Evolutionary conservation across 164 flowering plant species (phyloP), one percentile per base, ranked within the genome.

Genomic region (Vitis rotundifolia): DNA sequence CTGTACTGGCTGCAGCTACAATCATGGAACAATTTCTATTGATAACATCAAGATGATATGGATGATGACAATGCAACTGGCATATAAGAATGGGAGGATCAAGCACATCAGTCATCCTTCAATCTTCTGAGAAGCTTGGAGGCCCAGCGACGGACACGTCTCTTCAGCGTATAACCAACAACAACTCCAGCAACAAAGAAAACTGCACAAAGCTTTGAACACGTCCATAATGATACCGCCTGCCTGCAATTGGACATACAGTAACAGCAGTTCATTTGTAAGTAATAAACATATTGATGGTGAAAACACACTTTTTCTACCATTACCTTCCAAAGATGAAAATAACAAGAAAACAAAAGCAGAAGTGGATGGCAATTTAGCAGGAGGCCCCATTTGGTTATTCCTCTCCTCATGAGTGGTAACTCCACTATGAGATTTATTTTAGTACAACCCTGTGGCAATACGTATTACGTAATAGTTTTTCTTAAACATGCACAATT

Each of bases 101-200:
- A 61, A 22, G 48, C 8, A 56, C 29, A 70, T 86, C 81, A 88
- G 67, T 93, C 92, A 75, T 95, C 97, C 79, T 80, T 91, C 74
- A 89, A 55, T 70, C 87, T 78, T 80, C 68, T 85, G 59, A 91
- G 86, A 69, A 91, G 68, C 59, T 67, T 89, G 64, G 96, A 76
- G 49, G 89, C 93, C 98, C 97, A 95, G 13, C 85, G 78, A 16
- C 84, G 73, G 49, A 91, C 85, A 10, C 97, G 91, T 56, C 82
- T 76, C 85, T 90, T 95, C 70, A 95, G 75, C 0, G 94, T 91
- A 84, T 75, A 95, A 58, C 99, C 99, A 71, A 84, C 91, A 58
- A 92, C 58, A 19, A 92, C 77, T 65, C 99, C 99, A 63, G 84
- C 90, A 72, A 67, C 72, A 67, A 95, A 92, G 85, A 77, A 89